Conservation (phyloP, 2,329 filamentous ascomycete species). For the Xylariaceae sp. region DNA sequence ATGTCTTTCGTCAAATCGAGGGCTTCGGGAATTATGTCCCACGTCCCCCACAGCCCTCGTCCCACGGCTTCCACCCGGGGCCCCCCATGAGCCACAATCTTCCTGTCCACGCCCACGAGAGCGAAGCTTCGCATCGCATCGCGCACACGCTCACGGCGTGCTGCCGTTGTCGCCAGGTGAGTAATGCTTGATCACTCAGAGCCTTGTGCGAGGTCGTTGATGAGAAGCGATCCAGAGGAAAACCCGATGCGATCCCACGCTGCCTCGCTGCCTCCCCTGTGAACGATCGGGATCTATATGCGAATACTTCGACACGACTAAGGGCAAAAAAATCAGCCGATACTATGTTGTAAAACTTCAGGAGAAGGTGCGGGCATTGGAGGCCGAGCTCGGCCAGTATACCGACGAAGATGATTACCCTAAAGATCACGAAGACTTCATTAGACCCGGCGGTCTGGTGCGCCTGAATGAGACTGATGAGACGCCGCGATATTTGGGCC, state of each 20-base stretch:
- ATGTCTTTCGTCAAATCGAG: slow-evolving; percentile 51
- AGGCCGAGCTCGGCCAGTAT: slow-evolving; percentile 74
- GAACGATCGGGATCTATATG: slow-evolving; percentile 87
- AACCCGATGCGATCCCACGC: slow-evolving; percentile 88
- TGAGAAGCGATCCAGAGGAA: slow-evolving; percentile 62
- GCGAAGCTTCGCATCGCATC: slow-evolving; percentile 56
- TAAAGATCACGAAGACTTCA: slow-evolving; percentile 74
- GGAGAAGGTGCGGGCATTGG: slow-evolving; percentile 76
- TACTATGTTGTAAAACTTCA: slow-evolving; percentile 91
- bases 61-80: slow-evolving; percentile 16
- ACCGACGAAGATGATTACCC: slow-evolving; percentile 72
- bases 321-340: slow-evolving; percentile 79
- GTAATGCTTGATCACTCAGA: slow-evolving; percentile 19
- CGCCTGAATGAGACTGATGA: slow-evolving; percentile 82
- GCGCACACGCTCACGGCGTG: slow-evolving; percentile 78
- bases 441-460: slow-evolving; percentile 81
- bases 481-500: slow-evolving; percentile 80
- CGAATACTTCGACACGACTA: slow-evolving; percentile 91
- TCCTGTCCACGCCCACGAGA: slow-evolving; percentile 30
- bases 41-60: slow-evolving; percentile 28
- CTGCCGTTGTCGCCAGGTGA: slow-evolving; percentile 73
- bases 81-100: slow-evolving; percentile 21
- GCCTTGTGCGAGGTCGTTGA: no score
- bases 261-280: slow-evolving; percentile 89
- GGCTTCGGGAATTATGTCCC: slow-evolving; percentile 45